Evolutionary conservation across 805 yeast species (phyloP), one percentile per base, ranked within the genome.

Genomic region (Myxozyma lipomycoides): DNA sequence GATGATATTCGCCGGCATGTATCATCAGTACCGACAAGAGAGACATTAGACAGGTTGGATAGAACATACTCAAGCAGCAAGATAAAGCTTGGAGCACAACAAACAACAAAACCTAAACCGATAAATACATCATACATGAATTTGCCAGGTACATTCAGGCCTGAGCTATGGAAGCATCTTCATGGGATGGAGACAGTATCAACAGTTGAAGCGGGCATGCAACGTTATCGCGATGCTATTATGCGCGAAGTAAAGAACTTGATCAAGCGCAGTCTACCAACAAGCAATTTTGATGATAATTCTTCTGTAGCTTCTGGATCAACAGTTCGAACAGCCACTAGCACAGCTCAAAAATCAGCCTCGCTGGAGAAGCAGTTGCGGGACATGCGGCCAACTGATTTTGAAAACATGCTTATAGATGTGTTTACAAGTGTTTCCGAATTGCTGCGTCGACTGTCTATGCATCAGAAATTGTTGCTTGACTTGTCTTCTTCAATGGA

Each of bases 391-490:
- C 84, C 93, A 0, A 67, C 70, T 12, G 96, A 87, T 51, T 89
- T 89, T 63, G 87, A 85, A 61, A 71, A 68, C 1, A 83, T 89
- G 86, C 65, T 87, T 39, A 66, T 74, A 1, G 71, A 70, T 25
- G 82, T 82, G 3, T 86, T 78, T 58, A 69, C 86, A 0, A 75
- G 78, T 19, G 72, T 84, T 2, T 79, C 88, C 0, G 95, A 85
- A 61, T 81, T 87, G 18, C 70, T 89, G 23, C 72, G 91, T 55
- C 75, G 95, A 51, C 70, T 90, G 26, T 79, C 86, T 0, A 70
- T 78, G 6, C 96, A 89, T 51, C 95, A 89, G 63, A 89, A 88
- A 65, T 61, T 86, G 3, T 67, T 91, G 25, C 72, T 93, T 12
- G 93, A 87, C 58, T 64, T 85, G 46, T 82, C 95, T 0, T 67